Evolutionary conservation across 2,329 filamentous ascomycete species (phyloP).

Genomic region (Xylaria sp.): DNA sequence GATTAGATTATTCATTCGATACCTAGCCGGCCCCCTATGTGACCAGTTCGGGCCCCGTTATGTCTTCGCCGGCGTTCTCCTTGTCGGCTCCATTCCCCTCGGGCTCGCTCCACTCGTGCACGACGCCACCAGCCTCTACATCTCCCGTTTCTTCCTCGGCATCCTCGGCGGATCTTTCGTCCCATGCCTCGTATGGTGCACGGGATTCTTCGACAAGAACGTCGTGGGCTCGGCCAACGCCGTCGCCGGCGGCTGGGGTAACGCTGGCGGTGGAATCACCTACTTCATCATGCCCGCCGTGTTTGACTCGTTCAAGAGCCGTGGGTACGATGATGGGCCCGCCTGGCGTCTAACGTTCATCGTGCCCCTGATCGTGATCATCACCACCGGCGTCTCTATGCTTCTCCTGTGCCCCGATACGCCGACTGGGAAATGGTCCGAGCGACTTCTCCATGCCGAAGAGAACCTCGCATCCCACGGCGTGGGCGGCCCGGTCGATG

Average conservation of each 20-base stretch:
- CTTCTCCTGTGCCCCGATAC: slow-evolving; percentile 80
- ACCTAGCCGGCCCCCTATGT: slow-evolving; percentile 81
- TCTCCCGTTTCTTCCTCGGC: slow-evolving; percentile 79
- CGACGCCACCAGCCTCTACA: slow-evolving; percentile 69
- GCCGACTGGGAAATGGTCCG: slow-evolving; percentile 80
- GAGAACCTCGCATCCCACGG: slow-evolving; percentile 57
- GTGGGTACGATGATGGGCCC: slow-evolving; percentile 66
- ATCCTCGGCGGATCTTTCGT: slow-evolving; percentile 81
- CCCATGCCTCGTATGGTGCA: slow-evolving; percentile 91
- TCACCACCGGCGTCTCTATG: slow-evolving; percentile 68
- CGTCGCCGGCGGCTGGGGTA: slow-evolving; percentile 82
- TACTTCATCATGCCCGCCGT: slow-evolving; percentile 95
- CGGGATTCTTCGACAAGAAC: slow-evolving; percentile 91
- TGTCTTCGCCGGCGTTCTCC: slow-evolving; percentile 79
- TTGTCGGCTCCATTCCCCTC: slow-evolving; percentile 79
- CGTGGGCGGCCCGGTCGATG: slow-evolving; percentile 39
- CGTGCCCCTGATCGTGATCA: slow-evolving; percentile 79
- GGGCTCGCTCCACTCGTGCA: slow-evolving; percentile 80
- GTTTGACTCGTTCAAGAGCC: slow-evolving; percentile 74
- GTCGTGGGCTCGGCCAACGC: slow-evolving; percentile 89
- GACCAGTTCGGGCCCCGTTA: slow-evolving; percentile 81
- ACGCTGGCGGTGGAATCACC: slow-evolving; percentile 86
- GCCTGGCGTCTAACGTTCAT: slow-evolving; percentile 88
- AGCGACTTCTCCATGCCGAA: slow-evolving; percentile 65
- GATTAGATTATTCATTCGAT: slow-evolving; percentile 71